A percentile compares a stretch with the other conserved stretches of the same genome.
Conservation (phyloP, 2,329 filamentous ascomycete species). For the Myriosclerotinia scirpicola region DNA sequence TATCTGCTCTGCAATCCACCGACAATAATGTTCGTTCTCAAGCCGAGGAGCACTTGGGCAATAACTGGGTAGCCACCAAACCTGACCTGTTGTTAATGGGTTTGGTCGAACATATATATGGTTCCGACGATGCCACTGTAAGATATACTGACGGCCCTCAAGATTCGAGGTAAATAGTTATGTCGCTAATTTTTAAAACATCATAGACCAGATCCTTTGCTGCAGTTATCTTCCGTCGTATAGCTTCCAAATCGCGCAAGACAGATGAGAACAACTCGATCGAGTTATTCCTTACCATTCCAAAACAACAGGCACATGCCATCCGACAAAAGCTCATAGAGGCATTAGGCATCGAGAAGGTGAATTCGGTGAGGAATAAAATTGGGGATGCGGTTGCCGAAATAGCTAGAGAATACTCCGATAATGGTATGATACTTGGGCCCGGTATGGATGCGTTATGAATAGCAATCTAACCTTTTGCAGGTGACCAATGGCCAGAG, state of each 20-base stretch:
- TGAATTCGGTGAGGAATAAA: slow-evolving; percentile 82
- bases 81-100: slow-evolving; percentile 93
- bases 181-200: neutral
- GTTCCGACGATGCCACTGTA: slow-evolving; percentile 53
- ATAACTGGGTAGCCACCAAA: slow-evolving; percentile 79
- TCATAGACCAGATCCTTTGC: slow-evolving; percentile 84
- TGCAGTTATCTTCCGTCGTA: slow-evolving; percentile 90
- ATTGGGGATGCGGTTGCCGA: slow-evolving; percentile 97
- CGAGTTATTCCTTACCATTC: slow-evolving; percentile 83
- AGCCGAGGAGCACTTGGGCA: slow-evolving; percentile 87
- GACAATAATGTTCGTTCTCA: slow-evolving; percentile 84
- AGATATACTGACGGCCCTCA: neutral
- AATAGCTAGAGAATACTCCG: slow-evolving; percentile 89
- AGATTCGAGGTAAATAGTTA: no score
- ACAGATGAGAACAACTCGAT: slow-evolving; percentile 66
- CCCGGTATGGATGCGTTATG: neutral
- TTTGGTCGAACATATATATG: slow-evolving; percentile 85
- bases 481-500: slow-evolving; percentile 86
- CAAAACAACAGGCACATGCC: slow-evolving; percentile 68
- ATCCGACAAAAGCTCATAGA: slow-evolving; percentile 85
- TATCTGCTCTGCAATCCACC: slow-evolving; percentile 83
- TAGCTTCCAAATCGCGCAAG: slow-evolving; percentile 86
- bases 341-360: slow-evolving; percentile 69
- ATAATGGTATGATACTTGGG: slow-evolving; percentile 66
- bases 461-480: slow-evolving; percentile 26